A percentile compares a stretch with the other conserved stretches of the same genome.
These are phyloP conservation scores for Aspergillus ibericus DNA, from an alignment of 2,329 filamentous ascomycete genomes.

Conservation along the genomic window DNA sequence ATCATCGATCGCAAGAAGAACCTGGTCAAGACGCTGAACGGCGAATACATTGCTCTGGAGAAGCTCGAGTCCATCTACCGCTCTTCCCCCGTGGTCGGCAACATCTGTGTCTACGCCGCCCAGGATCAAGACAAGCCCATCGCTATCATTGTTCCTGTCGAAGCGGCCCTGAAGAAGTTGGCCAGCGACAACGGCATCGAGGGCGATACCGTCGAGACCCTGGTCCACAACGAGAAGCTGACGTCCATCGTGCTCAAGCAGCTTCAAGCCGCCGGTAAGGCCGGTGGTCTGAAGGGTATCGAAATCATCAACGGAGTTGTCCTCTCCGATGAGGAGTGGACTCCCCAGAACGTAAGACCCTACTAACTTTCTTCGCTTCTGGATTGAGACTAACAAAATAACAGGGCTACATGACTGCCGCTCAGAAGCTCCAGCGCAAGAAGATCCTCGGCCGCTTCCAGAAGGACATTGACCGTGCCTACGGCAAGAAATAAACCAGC, in stretches of 20 bases:
- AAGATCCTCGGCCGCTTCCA: constrained; percentile 63
- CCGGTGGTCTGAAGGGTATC: constrained; percentile 40
- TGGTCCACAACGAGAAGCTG: constrained; percentile 56
- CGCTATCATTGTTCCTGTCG: constrained; percentile 70
- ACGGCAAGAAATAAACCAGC: constrained; percentile 46
- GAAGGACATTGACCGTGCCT: constrained; percentile 62
- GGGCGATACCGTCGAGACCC: constrained; percentile 64
- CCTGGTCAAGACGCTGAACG: constrained; percentile 89
- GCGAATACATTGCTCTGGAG: constrained; percentile 96
- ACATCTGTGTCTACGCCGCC: constrained; percentile 85
- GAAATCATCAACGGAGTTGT: constrained; percentile 48
- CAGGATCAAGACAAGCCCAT: constrained; percentile 73
- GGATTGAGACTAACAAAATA: constrained; percentile 25
- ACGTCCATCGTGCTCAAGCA: constrained; percentile 43
- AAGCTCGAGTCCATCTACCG: constrained; percentile 93
- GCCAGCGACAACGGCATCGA: constrained; percentile 60
- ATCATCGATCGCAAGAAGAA: constrained; percentile 99
- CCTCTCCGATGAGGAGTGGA: constrained; percentile 49
- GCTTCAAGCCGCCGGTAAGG: constrained; percentile 38
- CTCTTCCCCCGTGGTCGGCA: constrained; percentile 72
- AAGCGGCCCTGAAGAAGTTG: constrained; percentile 57
- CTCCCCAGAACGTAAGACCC: constrained; percentile 41
- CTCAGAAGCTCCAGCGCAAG: constrained; percentile 71
- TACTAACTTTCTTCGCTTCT: neutral
- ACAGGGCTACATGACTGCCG: constrained; percentile 66